Base-by-base conservation (phyloP, 2,329 filamentous ascomycete species). In the Alternaria postmessia region DNA sequence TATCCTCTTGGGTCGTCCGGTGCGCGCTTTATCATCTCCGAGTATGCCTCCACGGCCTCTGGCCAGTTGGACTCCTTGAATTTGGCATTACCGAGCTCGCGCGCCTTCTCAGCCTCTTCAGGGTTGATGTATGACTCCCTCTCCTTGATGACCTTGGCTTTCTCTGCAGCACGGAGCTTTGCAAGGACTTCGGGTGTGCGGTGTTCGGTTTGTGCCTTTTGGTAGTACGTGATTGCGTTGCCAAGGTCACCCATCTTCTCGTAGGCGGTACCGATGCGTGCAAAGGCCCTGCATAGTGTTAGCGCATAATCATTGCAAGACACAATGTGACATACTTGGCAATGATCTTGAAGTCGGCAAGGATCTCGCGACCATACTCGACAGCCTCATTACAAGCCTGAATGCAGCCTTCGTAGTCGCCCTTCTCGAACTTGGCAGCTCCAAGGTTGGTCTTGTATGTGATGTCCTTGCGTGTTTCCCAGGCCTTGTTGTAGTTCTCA, bases 41-140 rank as follows among this genome's bases (percentile, higher is more conserved):
- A 88, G 84, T 99, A 99, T 1, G 94, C 93, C 44, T 93, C 93
- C 28, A 99, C 94, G 9, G 95, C 95, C 54, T 88, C 95, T 11
- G 95, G 94, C 91, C 94, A 98, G 81, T 99, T 94, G 32, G 87
- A 90, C 73, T 93, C 93, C 85, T 98, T 98, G 87, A 99, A 99
- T 81, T 96, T 96, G 80, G 92, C 88, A 82, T 97, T 97, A 44
- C 95, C 95, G 61, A 96, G 89, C 79, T 97, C 92, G 69, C 95
- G 93, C 14, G 95, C 94, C 84, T 97, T 92, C 75, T 99, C 95
- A 22, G 95, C 95, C 84, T 97, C 94, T 71, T 84, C 90, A 0
- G 95, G 92, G 81, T 95, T 91, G 70, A 99, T 83, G 81, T 98
- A 98, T 3, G 94, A 88, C 65, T 89, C 81, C 79, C 87, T 92